Conservation (phyloP, 768 basidiomycete genomes). For the Tricholoma flavovirens region DNA sequence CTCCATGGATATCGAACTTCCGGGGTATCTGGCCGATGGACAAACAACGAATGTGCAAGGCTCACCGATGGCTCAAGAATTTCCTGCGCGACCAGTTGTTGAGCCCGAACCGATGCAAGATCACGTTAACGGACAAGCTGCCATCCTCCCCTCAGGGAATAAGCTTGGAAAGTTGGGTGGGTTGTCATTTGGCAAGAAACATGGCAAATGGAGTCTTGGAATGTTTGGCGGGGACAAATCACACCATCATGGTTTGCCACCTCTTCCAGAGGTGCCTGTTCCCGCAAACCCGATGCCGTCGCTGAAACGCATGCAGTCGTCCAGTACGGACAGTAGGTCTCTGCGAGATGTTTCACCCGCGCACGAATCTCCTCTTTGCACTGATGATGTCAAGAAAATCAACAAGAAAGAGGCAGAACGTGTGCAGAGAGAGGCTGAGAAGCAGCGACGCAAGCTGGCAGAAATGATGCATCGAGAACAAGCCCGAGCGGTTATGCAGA, state of each 20-base stretch:
- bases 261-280: slow-evolving; percentile 66
- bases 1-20: slow-evolving; percentile 56
- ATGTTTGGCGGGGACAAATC: slow-evolving; percentile 76
- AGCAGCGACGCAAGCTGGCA: slow-evolving; percentile 71
- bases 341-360: slow-evolving; percentile 50
- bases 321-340: slow-evolving; percentile 68
- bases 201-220: slow-evolving; percentile 55
- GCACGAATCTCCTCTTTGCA: slow-evolving; percentile 30
- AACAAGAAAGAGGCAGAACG: slow-evolving; percentile 80
- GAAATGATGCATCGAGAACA: slow-evolving; percentile 78
- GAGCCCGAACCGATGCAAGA: slow-evolving; percentile 35
- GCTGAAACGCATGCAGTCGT: slow-evolving; percentile 75
- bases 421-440: slow-evolving; percentile 74
- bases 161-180: slow-evolving; percentile 54
- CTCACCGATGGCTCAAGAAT: slow-evolving; percentile 49
- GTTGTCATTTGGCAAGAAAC: slow-evolving; percentile 66
- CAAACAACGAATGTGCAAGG: slow-evolving; percentile 48
- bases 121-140: slow-evolving; percentile 30
- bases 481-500: slow-evolving; percentile 88
- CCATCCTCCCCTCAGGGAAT: slow-evolving; percentile 36
- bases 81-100: slow-evolving; percentile 37
- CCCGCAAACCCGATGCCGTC: slow-evolving; percentile 52
- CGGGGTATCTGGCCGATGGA: slow-evolving; percentile 36
- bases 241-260: slow-evolving; percentile 54
- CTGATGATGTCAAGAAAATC: slow-evolving; percentile 58